Evolutionary conservation across 2,329 filamentous ascomycete genomes (phyloP), one percentile per base, ranked within the genome.

Genomic region (Penicillium rolfsii): DNA sequence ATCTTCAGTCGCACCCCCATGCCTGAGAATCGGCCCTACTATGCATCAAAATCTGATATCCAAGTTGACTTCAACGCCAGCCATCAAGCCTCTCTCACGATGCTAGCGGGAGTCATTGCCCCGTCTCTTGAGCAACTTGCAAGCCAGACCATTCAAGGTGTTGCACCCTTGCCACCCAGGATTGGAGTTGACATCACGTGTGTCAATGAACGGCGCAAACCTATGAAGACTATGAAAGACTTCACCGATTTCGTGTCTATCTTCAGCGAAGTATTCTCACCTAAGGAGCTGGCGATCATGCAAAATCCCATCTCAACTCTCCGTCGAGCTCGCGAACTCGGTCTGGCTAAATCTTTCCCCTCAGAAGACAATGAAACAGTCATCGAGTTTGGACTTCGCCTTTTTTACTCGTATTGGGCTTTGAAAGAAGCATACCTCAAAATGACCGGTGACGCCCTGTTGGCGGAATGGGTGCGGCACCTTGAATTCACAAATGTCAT

Each of bases 361-460:
- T 48, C 35, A 1, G 49, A 57, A 8, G 35, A 58, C 14, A 41
- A 70, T 69, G 38, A 64, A 60, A 49, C 59, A 66, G 70, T 66
- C 81, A 43, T 80, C 86, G n/a, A 80, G 38, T 82, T 83, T 19
- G 85, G 87, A 52, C 71, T 88, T 22, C 79, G 87, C 0, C 77
- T 85, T 1, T 89, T 89, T 71, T 89, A 88, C 65, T 83, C 85
- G 0, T 87, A 84, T 69, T 89, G 86, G 83, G 85, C 83, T 66
- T 82, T 87, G 58, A 89, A 89, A 69, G 87, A 89, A 69, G 85
- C 87, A 0, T 89, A 87, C 73, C 84, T 89, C 70, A 89, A 89
- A 76, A 84, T 89, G 70, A 85, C 85, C 4, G 87, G 87, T 6
- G 86, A 89, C 69, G 87, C 85, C 0, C 74, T 89, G 19, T 76